Conservation (phyloP, 1,139 yeast genomes). For the Eremothecium sinecaudum region DNA sequence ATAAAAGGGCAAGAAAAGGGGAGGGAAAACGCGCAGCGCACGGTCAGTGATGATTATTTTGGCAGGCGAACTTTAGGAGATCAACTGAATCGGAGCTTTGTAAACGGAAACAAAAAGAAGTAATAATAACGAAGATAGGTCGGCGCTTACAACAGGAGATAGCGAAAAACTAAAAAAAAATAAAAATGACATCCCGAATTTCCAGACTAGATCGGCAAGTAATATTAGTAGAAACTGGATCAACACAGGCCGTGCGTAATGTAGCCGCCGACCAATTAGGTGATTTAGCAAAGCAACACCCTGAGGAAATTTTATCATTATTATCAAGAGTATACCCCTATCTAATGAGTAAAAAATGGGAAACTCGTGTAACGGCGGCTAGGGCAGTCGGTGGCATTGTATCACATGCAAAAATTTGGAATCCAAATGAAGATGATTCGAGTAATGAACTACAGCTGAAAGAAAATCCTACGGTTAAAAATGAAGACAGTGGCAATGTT, state of each 20-base stretch:
- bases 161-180: conserved; percentile 1
- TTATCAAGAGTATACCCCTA: conserved; percentile 88
- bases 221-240: conserved; percentile 82
- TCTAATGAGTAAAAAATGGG: conserved; percentile 81
- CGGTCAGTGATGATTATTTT: no score
- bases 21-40: conserved; percentile 1
- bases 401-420: conserved; percentile 70
- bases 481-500: conserved; percentile 14
- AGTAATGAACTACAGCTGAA: conserved; percentile 11
- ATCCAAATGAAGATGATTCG: conserved; percentile 49
- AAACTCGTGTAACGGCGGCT: conserved; percentile 91
- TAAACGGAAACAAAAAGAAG: no score
- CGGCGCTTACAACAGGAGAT: no score
- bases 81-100: no score
- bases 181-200: conserved; percentile 29
- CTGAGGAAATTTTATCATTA: conserved; percentile 79
- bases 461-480: conserved; percentile 12
- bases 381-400: conserved; percentile 92
- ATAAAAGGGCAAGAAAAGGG: conserved; percentile 5
- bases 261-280: conserved; percentile 97
- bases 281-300: conserved; percentile 87
- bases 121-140: no score
- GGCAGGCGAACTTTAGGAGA: no score
- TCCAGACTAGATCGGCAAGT: conserved; percentile 62
- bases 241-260: conserved; percentile 85